Conservation (phyloP, 768 basidiomycete species). For the Rhodotorula sphaerocarpa region DNA sequence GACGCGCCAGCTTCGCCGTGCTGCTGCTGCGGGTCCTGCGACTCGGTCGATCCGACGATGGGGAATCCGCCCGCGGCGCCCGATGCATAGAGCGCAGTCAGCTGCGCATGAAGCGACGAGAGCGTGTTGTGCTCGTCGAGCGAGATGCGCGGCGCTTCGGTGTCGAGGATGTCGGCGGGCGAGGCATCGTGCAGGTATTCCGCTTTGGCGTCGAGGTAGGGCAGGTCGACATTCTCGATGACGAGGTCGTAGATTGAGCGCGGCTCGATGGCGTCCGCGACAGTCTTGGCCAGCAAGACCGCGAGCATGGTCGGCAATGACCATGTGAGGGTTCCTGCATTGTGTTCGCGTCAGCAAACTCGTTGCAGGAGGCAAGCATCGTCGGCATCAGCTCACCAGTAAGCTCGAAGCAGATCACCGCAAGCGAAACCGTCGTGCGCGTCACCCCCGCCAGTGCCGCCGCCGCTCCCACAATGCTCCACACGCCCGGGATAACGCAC, state of each 20-base stretch:
- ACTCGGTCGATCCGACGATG: slow-evolving; percentile 54
- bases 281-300: slow-evolving; percentile 79
- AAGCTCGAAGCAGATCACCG: slow-evolving; percentile 85
- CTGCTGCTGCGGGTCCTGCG: slow-evolving; percentile 37
- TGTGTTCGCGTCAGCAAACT: background rate
- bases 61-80: slow-evolving; percentile 69
- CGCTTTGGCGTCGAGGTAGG: slow-evolving; percentile 83
- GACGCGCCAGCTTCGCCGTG: slow-evolving; percentile 37
- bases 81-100: slow-evolving; percentile 57
- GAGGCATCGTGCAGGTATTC: slow-evolving; percentile 51
- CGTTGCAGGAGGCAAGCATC: background rate
- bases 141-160: slow-evolving; percentile 60
- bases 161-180: slow-evolving; percentile 20
- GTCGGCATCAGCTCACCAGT: background rate
- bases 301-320: slow-evolving; percentile 77
- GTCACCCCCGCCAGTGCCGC: slow-evolving; percentile 93
- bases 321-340: slow-evolving; percentile 81
- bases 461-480: slow-evolving; percentile 62
- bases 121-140: slow-evolving; percentile 68
- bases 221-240: slow-evolving; percentile 82
- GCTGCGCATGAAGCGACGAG: slow-evolving; percentile 60
- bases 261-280: slow-evolving; percentile 77
- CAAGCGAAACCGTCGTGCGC: slow-evolving; percentile 81
- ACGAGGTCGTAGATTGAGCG: slow-evolving; percentile 92
- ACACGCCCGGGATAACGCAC: slow-evolving; percentile 71